Conservation (phyloP, 2,329 filamentous ascomycete genomes). For the Trichoderma sp. region DNA sequence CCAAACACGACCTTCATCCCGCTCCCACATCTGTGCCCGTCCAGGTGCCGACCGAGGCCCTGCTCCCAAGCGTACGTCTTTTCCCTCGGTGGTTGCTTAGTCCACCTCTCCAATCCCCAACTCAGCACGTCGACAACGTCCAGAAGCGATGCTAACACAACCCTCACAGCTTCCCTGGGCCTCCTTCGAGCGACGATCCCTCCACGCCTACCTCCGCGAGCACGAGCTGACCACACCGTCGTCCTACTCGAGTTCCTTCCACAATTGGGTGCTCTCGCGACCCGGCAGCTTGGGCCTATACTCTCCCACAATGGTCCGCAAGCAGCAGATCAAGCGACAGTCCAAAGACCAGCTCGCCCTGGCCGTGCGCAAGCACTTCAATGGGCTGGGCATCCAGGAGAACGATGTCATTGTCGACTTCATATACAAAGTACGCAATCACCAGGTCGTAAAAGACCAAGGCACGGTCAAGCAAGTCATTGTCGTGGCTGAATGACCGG, state of each 20-base stretch:
- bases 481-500: constrained; percentile 3
- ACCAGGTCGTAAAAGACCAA: constrained; percentile 30
- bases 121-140: background rate
- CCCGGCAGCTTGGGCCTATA: constrained; percentile 64
- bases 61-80: constrained; percentile 36
- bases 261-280: constrained; percentile 60
- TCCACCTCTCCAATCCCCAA: background rate
- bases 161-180: constrained; percentile 60
- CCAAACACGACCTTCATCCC: constrained; percentile 43
- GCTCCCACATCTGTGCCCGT: constrained; percentile 37
- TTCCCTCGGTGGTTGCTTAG: background rate
- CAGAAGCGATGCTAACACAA: constrained; percentile 19
- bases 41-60: constrained; percentile 31
- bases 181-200: constrained; percentile 62
- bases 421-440: constrained; percentile 62
- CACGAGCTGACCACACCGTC: constrained; percentile 70
- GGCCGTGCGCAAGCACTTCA: constrained; percentile 78
- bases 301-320: constrained; percentile 73
- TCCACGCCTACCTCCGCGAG: constrained; percentile 73
- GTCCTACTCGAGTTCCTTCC: constrained; percentile 64
- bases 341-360: constrained; percentile 70
- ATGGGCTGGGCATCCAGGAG: constrained; percentile 73
- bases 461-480: constrained; percentile 27
- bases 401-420: constrained; percentile 80
- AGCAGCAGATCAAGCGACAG: constrained; percentile 62